Conservation (phyloP, 176 grass and related monocot genomes). For the Poa annua region DNA sequence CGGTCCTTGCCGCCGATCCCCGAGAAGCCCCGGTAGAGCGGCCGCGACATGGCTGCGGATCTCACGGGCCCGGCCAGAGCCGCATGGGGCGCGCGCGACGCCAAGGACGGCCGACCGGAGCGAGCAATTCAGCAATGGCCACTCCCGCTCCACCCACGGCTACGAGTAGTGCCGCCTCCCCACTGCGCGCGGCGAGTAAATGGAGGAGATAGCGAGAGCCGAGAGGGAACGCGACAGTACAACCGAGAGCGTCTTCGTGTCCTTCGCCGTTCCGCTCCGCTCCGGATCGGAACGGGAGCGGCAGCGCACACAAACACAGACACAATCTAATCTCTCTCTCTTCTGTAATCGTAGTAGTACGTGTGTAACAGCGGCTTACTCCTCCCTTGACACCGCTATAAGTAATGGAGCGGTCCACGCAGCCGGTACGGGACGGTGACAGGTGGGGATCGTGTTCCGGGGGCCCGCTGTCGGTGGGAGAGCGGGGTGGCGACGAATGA, state of each 20-base stretch:
- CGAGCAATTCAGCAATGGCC: conserved; percentile 38
- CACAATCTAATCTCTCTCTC: neutral
- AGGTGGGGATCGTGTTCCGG: fast-evolving
- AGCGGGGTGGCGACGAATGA: neutral
- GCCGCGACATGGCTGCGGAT: conserved; percentile 66
- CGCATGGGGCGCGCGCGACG: conserved; percentile 10
- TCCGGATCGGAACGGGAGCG: conserved; percentile 23
- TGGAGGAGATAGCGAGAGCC: neutral
- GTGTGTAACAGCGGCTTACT: neutral
- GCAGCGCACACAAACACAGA: neutral
- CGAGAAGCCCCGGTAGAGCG: conserved; percentile 81
- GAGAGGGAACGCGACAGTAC: neutral
- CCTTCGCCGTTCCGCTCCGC: conserved; percentile 38
- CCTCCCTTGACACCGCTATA: neutral
- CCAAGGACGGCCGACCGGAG: neutral
- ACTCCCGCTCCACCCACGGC: neutral
- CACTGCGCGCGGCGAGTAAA: conserved; percentile 5
- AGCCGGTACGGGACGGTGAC: neutral
- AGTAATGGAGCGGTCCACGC: conserved; percentile 25
- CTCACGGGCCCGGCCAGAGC: conserved; percentile 43
- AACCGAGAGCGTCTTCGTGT: conserved; percentile 7
- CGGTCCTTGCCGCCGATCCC: conserved; percentile 54
- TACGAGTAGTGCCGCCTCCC: neutral
- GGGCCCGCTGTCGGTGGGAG: conserved; percentile 38
- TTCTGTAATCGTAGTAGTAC: neutral